Percentiles rank a stretch among this genome's conserved stretches.
Conservation (phyloP, 306 rosid species). For the Malus sylvestris region DNA sequence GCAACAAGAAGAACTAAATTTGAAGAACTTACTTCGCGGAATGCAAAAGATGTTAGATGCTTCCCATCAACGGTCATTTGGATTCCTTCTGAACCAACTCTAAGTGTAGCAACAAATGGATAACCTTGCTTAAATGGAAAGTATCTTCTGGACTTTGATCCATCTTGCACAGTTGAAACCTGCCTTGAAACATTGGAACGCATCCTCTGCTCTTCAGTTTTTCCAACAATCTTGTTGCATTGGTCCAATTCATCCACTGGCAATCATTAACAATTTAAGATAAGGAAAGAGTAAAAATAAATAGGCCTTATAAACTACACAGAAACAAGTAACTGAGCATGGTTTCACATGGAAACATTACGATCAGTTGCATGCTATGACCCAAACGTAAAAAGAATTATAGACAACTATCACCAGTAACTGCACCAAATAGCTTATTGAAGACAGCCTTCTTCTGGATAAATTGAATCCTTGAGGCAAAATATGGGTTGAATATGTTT, state of each 20-base stretch:
- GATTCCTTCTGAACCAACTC: slow-evolving; percentile 96
- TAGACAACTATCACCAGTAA: background rate
- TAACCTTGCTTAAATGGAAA: slow-evolving; percentile 92
- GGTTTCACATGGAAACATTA: background rate
- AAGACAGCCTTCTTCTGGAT: background rate
- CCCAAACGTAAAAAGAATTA: background rate
- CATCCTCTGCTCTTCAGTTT: slow-evolving; percentile 39
- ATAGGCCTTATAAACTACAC: background rate
- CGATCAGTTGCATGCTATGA: background rate
- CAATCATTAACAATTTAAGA: slow-evolving; percentile 16
- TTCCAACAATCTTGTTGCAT: slow-evolving; percentile 92
- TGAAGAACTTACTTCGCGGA: slow-evolving; percentile 64
- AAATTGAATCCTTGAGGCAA: background rate
- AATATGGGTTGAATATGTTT: background rate
- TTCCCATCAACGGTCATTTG: slow-evolving; percentile 99
- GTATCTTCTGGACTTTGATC: slow-evolving; percentile 46
- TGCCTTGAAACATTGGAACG: slow-evolving; percentile 46
- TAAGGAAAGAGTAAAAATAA: slow-evolving; percentile 1
- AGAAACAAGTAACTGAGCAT: background rate
- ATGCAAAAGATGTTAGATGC: slow-evolving; percentile 83
- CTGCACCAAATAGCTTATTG: background rate
- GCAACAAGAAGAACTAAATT: background rate
- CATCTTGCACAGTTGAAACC: slow-evolving; percentile 40
- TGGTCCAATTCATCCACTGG: slow-evolving; percentile 94
- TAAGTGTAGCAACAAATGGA: slow-evolving; percentile 91